Evolutionary conservation across 1,139 yeast species (phyloP).

Genomic region (Geotrichum candidum): DNA sequence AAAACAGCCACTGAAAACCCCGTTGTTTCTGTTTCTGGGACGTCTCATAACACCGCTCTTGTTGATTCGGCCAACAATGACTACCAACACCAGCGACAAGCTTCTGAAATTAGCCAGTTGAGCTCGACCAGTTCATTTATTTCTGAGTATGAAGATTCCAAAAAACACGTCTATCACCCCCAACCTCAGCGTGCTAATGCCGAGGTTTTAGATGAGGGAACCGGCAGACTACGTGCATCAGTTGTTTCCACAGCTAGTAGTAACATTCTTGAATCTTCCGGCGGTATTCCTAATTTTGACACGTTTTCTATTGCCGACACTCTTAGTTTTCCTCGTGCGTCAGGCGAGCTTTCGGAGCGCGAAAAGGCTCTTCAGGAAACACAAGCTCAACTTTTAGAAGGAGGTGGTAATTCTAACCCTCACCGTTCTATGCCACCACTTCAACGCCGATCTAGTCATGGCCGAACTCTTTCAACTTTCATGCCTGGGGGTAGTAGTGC

Average conservation of each 20-base stretch:
- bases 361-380: neutral
- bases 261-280: conserved; percentile 15
- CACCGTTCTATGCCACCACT: conserved; percentile 8
- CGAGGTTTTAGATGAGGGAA: neutral
- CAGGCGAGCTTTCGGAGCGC: neutral
- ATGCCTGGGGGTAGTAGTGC: neutral
- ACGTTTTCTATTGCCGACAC: neutral
- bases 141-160: conserved; percentile 1
- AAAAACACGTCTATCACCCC: conserved; percentile 7
- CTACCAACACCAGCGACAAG: conserved; percentile 1
- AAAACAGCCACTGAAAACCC: neutral
- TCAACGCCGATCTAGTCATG: conserved; percentile 8
- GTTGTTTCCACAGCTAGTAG: conserved; percentile 11
- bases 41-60: neutral
- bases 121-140: conserved; percentile 3
- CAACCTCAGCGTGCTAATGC: conserved; percentile 6
- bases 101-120: neutral
- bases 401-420: neutral
- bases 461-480: conserved; percentile 5
- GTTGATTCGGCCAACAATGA: neutral
- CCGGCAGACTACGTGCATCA: conserved; percentile 2
- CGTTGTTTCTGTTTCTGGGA: neutral
- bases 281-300: conserved; percentile 11
- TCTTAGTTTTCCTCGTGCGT: neutral
- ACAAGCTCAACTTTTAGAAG: conserved; percentile 1